Evolutionary conservation across 139 green algal genomes (phyloP).

Genomic region (Ulvella scutata): DNA sequence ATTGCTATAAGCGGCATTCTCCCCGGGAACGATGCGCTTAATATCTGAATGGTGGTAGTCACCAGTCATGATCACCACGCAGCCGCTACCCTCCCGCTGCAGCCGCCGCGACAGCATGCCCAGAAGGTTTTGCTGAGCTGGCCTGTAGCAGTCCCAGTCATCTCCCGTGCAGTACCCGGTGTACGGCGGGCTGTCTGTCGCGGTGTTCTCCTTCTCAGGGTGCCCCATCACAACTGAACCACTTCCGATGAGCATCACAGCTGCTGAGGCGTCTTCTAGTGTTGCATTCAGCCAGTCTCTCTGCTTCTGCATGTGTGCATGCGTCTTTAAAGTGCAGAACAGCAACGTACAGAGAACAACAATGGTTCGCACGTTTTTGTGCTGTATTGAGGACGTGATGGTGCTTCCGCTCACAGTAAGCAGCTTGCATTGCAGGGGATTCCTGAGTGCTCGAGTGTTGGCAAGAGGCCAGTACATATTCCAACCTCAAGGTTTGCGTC

Average conservation of each 20-base stretch:
- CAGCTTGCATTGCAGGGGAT: too few relatives aligned
- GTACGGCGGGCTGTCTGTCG: background rate
- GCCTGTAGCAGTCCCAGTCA: constrained; percentile 9
- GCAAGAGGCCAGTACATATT: too few relatives aligned
- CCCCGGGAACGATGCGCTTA: constrained; percentile 14
- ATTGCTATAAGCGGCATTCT: background rate
- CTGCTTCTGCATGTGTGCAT: constrained; percentile 4
- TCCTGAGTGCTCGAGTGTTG: too few relatives aligned
- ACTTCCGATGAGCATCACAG: background rate
- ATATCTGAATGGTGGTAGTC: constrained; percentile 36
- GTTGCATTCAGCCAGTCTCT: background rate
- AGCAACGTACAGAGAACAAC: too few relatives aligned
- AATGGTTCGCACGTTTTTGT: too few relatives aligned
- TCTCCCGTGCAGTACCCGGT: background rate
- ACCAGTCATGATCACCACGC: constrained; percentile 30
- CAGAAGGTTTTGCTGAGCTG: constrained; percentile 3
- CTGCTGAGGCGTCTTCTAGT: background rate
- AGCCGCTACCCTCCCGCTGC: too few relatives aligned
- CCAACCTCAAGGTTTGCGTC: too few relatives aligned
- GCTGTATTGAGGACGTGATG: too few relatives aligned
- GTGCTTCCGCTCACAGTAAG: too few relatives aligned
- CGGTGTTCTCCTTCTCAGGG: background rate
- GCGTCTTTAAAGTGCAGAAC: too few relatives aligned
- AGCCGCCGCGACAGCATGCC: background rate
- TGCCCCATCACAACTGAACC: background rate